Evolutionary conservation across 148 eudicot species (phyloP).

Genomic region (Polygonum maritimum): DNA sequence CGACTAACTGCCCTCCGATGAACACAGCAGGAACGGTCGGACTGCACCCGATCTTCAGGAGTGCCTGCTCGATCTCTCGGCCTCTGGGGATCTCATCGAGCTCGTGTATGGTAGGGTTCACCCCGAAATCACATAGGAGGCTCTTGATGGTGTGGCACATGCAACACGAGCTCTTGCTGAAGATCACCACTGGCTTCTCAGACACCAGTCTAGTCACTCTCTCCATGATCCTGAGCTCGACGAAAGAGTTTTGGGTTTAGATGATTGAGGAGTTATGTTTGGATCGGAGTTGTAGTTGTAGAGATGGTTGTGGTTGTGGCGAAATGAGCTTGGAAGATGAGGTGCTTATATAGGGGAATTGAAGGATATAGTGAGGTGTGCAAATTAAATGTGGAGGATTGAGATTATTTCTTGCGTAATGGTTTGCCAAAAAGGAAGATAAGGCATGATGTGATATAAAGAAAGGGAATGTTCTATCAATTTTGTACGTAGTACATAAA

Average conservation of each 20-base stretch:
- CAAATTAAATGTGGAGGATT: not conserved
- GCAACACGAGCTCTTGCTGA: constrained; percentile 42
- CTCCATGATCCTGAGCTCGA: constrained; percentile 20
- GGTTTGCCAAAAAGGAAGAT: constrained; percentile 8
- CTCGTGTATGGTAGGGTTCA: constrained; percentile 30
- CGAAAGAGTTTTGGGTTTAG: too few species aligned
- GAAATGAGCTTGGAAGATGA: not conserved
- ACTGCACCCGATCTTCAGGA: not conserved
- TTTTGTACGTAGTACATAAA: not conserved
- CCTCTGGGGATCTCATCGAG: constrained; percentile 30
- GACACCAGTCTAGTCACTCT: constrained; percentile 28
- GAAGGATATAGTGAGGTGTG: not conserved
- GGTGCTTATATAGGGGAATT: not conserved
- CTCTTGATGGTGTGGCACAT: constrained; percentile 31
- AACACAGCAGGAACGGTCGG: constrained; percentile 34
- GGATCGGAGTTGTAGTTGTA: not conserved
- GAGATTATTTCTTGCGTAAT: constrained; percentile 1
- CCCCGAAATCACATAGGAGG: constrained; percentile 28
- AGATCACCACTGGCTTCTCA: constrained; percentile 41
- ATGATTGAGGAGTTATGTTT: not conserved
- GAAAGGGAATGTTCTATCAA: not conserved
- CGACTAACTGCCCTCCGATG: constrained; percentile 35
- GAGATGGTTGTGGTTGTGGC: not conserved
- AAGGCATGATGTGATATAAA: constrained; percentile 5
- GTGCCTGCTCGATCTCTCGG: constrained; percentile 14